Evolutionary conservation across 148 eudicot species (phyloP).

Genomic region (Spergularia marina): DNA sequence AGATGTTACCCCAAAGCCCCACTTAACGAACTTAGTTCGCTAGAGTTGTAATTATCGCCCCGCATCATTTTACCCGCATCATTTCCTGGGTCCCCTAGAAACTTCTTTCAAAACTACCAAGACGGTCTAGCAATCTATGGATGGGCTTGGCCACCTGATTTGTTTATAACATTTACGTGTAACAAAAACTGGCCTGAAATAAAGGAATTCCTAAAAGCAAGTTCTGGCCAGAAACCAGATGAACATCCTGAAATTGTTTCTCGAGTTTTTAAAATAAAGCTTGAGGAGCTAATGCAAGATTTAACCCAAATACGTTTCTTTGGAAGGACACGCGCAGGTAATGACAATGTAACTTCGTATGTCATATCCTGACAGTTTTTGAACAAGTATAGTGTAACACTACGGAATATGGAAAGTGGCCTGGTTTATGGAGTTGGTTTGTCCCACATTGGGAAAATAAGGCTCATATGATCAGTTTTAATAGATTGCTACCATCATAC

Average conservation of each 20-base stretch:
- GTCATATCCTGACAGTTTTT: background rate
- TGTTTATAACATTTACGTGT: constrained; percentile 24
- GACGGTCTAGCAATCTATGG: constrained; percentile 24
- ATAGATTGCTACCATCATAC: no score
- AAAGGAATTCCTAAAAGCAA: background rate
- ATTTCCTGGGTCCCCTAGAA: constrained; percentile 2
- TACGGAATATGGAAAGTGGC: no score
- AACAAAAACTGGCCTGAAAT: constrained; percentile 32
- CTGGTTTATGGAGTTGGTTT: no score
- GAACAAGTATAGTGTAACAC: no score
- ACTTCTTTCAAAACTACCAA: constrained; percentile 26
- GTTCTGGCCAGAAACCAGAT: background rate
- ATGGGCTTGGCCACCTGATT: constrained; percentile 7
- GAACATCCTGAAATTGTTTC: background rate
- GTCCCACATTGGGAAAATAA: no score
- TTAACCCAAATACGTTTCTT: background rate
- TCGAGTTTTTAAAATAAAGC: background rate
- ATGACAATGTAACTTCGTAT: background rate
- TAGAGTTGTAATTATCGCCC: no score
- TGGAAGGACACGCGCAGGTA: background rate
- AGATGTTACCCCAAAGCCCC: no score
- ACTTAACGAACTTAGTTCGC: no score
- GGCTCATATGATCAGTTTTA: no score
- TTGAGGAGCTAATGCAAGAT: background rate
- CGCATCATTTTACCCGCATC: constrained; percentile 13